Conservation (phyloP, 169 alveolate genomes). For the Plasmodium coatneyi region DNA sequence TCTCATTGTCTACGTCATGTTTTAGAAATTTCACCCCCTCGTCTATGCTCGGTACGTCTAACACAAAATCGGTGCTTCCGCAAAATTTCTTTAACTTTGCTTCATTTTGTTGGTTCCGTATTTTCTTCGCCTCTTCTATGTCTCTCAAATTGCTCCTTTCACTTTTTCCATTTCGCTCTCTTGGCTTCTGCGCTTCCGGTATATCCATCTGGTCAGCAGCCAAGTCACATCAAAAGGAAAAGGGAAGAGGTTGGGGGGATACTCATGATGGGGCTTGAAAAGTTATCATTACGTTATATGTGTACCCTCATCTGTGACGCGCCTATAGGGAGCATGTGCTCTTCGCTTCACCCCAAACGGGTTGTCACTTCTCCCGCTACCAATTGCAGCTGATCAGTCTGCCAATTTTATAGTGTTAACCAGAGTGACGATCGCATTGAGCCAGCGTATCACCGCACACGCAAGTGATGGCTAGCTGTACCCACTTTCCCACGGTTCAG, state of each 20-base stretch:
- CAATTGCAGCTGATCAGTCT: not conserved
- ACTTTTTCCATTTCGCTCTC: not conserved
- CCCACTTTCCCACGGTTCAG: not conserved
- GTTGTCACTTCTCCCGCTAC: not conserved
- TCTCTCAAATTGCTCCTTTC: not conserved
- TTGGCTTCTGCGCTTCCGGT: slow-evolving; percentile 4
- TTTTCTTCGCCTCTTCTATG: slow-evolving; percentile 18
- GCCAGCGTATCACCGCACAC: not conserved
- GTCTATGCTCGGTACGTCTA: slow-evolving; percentile 43
- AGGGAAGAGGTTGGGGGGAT: not conserved
- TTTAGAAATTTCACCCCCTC: slow-evolving; percentile 41
- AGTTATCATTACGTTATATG: not conserved
- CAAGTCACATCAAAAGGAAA: not conserved
- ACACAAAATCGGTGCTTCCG: slow-evolving; percentile 33
- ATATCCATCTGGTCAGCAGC: not conserved
- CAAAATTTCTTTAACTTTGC: slow-evolving; percentile 38
- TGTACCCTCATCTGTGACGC: not conserved
- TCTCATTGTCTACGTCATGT: slow-evolving; percentile 45
- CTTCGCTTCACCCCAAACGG: not conserved
- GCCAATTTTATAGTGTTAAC: not conserved
- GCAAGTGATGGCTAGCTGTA: not conserved
- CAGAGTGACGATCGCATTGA: not conserved
- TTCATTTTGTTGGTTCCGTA: slow-evolving; percentile 31
- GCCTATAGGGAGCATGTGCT: not conserved
- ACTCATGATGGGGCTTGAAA: not conserved